These are phyloP conservation scores for Podospora appendiculata DNA, from an alignment of 495 filamentous ascomycete genomes.

Conservation along the genomic window DNA sequence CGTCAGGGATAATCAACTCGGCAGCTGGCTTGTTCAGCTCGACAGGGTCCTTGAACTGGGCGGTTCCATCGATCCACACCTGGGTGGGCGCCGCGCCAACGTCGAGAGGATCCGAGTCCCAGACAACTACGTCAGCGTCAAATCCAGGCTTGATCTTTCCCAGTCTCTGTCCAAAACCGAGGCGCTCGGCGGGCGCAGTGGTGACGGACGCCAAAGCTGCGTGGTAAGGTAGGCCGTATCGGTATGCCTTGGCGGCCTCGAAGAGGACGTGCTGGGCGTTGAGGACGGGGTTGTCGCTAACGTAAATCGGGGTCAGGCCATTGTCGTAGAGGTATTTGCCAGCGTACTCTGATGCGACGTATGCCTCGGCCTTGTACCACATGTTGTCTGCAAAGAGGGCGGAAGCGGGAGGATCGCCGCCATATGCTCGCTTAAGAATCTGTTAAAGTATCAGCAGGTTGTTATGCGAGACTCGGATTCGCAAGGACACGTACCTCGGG, in stretches of 20 bases:
- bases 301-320: slow-evolving; percentile 44
- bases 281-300: slow-evolving; percentile 43
- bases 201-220: slow-evolving; percentile 54
- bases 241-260: slow-evolving; percentile 54
- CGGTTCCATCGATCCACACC: slow-evolving; percentile 58
- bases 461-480: no score
- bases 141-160: slow-evolving; percentile 55
- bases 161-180: slow-evolving; percentile 50
- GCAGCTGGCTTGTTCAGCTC: slow-evolving; percentile 31
- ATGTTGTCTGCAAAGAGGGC: slow-evolving; percentile 54
- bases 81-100: slow-evolving; percentile 54
- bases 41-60: slow-evolving; percentile 38
- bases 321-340: slow-evolving; percentile 54
- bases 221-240: slow-evolving; percentile 53
- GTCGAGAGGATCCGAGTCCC: slow-evolving; percentile 57
- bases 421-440: slow-evolving; percentile 44
- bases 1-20: slow-evolving; percentile 16
- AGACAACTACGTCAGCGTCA: slow-evolving; percentile 60
- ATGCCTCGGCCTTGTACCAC: slow-evolving; percentile 58
- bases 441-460: background rate
- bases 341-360: slow-evolving; percentile 49
- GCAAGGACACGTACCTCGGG: slow-evolving; percentile 33
- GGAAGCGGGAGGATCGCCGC: slow-evolving; percentile 35
- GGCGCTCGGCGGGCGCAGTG: slow-evolving; percentile 49
- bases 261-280: slow-evolving; percentile 46